Conservation (phyloP, 2,329 filamentous ascomycete genomes). For the Paecilomyces dactylethromorphus region DNA sequence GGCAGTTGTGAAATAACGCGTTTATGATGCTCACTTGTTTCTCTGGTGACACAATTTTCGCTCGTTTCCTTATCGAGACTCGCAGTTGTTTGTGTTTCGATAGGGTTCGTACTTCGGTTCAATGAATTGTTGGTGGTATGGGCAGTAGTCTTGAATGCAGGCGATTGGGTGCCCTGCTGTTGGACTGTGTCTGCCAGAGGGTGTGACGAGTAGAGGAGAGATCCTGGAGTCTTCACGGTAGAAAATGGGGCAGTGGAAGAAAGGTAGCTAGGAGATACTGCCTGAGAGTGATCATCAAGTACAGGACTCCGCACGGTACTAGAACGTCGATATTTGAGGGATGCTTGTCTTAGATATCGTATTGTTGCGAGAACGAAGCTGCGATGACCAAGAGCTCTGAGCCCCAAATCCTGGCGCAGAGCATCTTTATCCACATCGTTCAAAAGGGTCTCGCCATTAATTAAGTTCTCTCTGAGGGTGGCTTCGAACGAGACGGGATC, state of each 20-base stretch:
- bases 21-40: neutral
- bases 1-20: neutral
- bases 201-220: neutral
- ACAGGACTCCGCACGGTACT: conserved; percentile 5
- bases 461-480: conserved; percentile 53
- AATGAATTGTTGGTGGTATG: neutral
- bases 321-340: conserved; percentile 49
- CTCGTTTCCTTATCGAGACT: neutral
- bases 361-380: conserved; percentile 54
- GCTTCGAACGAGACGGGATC: conserved; percentile 48
- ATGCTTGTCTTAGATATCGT: conserved; percentile 37
- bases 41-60: neutral
- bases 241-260: neutral
- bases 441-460: conserved; percentile 61
- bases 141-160: neutral
- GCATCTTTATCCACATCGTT: conserved; percentile 46
- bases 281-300: conserved; percentile 4
- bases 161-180: neutral
- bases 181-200: neutral
- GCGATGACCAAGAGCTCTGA: conserved; percentile 54
- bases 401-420: conserved; percentile 50
- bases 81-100: neutral
- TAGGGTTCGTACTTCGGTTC: neutral
- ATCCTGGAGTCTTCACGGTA: neutral
- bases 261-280: neutral